Evolutionary conservation across 306 rosid genomes (phyloP).

Genomic region (Pterocarpus santalinus): DNA sequence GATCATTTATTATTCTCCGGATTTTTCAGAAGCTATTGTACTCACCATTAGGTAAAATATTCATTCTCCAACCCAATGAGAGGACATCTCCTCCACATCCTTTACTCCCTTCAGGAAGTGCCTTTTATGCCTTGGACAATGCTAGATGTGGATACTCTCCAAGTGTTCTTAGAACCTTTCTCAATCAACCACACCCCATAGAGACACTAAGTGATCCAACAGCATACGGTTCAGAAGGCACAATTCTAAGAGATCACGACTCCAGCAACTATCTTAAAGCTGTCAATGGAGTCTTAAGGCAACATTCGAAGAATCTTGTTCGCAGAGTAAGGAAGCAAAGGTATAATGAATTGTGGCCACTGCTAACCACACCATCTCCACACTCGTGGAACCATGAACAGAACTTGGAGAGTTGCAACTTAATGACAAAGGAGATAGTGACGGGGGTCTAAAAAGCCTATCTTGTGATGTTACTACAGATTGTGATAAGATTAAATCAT

Average conservation of each 20-base stretch:
- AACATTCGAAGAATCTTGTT: constrained; percentile 53
- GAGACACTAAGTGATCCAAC: constrained; percentile 90
- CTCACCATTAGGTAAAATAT: constrained; percentile 81
- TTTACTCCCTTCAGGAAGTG: constrained; percentile 72
- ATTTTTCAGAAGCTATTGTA: constrained; percentile 76
- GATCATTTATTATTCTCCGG: neutral
- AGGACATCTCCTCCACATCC: constrained; percentile 86
- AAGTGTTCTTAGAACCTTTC: constrained; percentile 65
- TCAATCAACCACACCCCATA: constrained; percentile 87
- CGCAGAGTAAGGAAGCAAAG: constrained; percentile 55
- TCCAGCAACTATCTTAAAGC: constrained; percentile 91
- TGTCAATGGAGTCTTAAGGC: constrained; percentile 64
- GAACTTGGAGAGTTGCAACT: constrained; percentile 47
- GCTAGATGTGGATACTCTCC: constrained; percentile 63
- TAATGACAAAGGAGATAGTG: constrained; percentile 65
- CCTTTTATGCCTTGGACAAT: constrained; percentile 69
- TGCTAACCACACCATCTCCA: constrained; percentile 72
- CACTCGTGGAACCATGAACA: constrained; percentile 73
- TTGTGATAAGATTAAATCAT: constrained; percentile 22
- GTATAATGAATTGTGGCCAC: constrained; percentile 67
- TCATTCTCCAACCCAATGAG: constrained; percentile 88
- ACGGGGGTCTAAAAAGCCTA: constrained; percentile 55
- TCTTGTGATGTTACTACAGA: constrained; percentile 5
- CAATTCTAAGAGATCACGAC: constrained; percentile 85
- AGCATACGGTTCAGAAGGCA: constrained; percentile 89